Evolutionary conservation across 1,284 basidiomycete genomes (phyloP).

Genomic region (Rhodotorula sp.): DNA sequence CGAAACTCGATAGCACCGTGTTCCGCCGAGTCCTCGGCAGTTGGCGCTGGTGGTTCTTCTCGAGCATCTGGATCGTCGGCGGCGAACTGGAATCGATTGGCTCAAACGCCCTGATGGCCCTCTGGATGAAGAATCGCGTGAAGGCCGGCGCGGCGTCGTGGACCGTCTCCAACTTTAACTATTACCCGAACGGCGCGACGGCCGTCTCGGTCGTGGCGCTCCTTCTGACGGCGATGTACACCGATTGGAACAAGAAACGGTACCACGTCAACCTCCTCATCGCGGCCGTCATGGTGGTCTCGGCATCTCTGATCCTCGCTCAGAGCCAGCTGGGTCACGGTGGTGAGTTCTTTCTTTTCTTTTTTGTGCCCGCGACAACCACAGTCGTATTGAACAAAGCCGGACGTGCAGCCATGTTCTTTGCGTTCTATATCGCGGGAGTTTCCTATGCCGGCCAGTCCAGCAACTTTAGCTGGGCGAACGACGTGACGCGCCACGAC

Average conservation of each 20-base stretch:
- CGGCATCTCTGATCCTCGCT: constrained; percentile 57
- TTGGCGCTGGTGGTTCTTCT: constrained; percentile 66
- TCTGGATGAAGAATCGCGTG: constrained; percentile 65
- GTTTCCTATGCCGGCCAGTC: constrained; percentile 44
- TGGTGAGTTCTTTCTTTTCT: neutral
- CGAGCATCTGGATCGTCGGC: constrained; percentile 50
- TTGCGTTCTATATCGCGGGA: constrained; percentile 44
- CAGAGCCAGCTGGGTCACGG: neutral
- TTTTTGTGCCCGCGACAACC: neutral
- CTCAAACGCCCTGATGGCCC: constrained; percentile 71
- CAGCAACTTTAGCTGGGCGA: constrained; percentile 41
- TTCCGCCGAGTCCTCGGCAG: constrained; percentile 58
- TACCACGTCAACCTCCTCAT: constrained; percentile 68
- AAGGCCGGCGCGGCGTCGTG: neutral
- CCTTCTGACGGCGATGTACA: constrained; percentile 59
- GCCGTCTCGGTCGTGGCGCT: constrained; percentile 65
- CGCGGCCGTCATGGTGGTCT: constrained; percentile 57
- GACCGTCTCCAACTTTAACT: constrained; percentile 51
- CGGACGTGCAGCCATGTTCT: constrained; percentile 13
- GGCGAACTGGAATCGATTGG: constrained; percentile 69
- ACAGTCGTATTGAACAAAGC: no score
- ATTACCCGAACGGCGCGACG: constrained; percentile 64
- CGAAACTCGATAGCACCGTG: constrained; percentile 57
- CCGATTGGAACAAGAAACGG: constrained; percentile 58
- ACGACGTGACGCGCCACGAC: constrained; percentile 42